phyloP scores from a whole-genome alignment of 768 basidiomycete species.

The Plicaturopsis crispa region DNA sequence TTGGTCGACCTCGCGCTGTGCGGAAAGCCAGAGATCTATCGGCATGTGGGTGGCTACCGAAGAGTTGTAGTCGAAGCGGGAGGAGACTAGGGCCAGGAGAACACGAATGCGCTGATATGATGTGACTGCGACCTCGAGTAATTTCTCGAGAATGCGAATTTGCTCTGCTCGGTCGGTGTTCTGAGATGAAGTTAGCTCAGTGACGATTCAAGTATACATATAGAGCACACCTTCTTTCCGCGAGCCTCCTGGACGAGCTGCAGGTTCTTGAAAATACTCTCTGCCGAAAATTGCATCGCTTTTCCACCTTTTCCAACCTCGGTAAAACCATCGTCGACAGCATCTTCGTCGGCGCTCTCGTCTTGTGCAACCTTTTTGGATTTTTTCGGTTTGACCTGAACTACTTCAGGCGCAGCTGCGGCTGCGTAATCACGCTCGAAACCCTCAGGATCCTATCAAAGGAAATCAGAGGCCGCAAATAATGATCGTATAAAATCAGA shows the following conservation, averaged over 20 bases:
- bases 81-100: conserved; percentile 86
- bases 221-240: conserved; percentile 77
- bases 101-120: conserved; percentile 93
- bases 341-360: conserved; percentile 33
- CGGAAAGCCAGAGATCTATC: conserved; percentile 81
- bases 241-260: conserved; percentile 89
- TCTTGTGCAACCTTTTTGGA: conserved; percentile 25
- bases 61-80: conserved; percentile 95
- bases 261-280: conserved; percentile 87
- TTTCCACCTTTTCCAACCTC: conserved; percentile 91
- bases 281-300: conserved; percentile 71
- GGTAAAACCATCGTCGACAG: conserved; percentile 62
- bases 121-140: conserved; percentile 79
- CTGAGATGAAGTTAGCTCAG: conserved; percentile 31
- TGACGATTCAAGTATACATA: not conserved
- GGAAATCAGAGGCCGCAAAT: conserved; percentile 2
- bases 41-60: conserved; percentile 86
- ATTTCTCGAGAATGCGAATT: conserved; percentile 82
- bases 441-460: conserved; percentile 72
- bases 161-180: conserved; percentile 96
- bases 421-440: conserved; percentile 74
- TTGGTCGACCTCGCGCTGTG: conserved; percentile 83
- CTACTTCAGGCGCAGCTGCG: conserved; percentile 38
- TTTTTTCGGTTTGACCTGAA: conserved; percentile 26
- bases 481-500: conserved; percentile 1